These are phyloP conservation scores for Neurospora sp. DNA, from an alignment of 495 filamentous ascomycete species.

Conservation along the genomic window DNA sequence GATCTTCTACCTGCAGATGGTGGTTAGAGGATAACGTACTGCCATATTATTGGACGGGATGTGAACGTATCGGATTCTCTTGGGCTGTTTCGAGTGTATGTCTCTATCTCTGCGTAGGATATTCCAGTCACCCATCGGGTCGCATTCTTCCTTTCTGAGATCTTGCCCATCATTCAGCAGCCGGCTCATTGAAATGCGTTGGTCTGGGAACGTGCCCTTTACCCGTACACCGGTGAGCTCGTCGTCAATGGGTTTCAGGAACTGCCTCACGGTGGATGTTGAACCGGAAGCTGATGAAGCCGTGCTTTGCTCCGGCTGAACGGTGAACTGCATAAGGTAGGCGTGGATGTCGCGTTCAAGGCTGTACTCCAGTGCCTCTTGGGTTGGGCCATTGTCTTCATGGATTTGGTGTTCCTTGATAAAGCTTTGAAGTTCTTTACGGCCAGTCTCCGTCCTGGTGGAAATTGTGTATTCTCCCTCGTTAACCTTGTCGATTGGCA, in stretches of 20 bases:
- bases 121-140: not conserved
- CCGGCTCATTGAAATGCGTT: conserved; percentile 2
- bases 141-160: not conserved
- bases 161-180: not conserved
- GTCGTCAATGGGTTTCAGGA: conserved; percentile 3
- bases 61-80: conserved; percentile 9
- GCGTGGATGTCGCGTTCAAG: conserved; percentile 11
- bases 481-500: not conserved
- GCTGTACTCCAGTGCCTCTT: not conserved
- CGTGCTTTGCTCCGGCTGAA: not conserved
- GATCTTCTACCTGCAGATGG: too few relatives aligned
- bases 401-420: not conserved
- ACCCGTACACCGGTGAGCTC: not conserved
- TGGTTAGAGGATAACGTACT: not conserved
- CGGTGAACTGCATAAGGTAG: conserved; percentile 6
- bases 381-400: not conserved
- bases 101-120: not conserved
- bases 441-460: not conserved
- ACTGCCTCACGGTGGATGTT: not conserved
- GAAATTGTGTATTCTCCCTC: not conserved
- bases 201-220: conserved; percentile 12
- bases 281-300: not conserved
- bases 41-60: conserved; percentile 15
- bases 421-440: not conserved
- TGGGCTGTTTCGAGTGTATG: not conserved